A percentile compares a stretch with the other conserved stretches of the same genome.
phyloP scores from a whole-genome alignment of 345 rosid species.

The Diplotaxis tenuifolia region DNA sequence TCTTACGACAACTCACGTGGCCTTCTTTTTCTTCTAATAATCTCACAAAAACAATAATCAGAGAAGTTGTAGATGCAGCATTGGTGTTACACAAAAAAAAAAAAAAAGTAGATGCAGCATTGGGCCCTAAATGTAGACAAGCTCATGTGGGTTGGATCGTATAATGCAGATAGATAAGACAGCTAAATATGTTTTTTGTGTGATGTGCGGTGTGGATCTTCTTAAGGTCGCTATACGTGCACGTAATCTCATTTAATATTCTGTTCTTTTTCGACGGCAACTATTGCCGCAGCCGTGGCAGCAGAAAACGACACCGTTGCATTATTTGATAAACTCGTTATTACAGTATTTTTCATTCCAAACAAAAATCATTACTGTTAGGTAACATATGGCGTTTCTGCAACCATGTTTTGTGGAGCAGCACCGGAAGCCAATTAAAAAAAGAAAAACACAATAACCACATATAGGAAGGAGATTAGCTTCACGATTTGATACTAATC shows the following conservation, averaged over 20 bases:
- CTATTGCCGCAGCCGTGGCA: constrained; percentile 18
- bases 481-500: neutral
- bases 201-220: constrained; percentile 32
- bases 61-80: constrained; percentile 9
- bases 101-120: too few species aligned
- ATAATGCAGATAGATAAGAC: constrained; percentile 31
- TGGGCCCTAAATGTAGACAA: constrained; percentile 33
- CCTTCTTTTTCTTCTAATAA: neutral
- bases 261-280: constrained; percentile 26
- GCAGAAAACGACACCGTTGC: constrained; percentile 23
- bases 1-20: constrained; percentile 36
- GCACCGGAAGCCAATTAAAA: neutral
- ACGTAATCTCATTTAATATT: constrained; percentile 17
- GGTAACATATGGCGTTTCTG: constrained; percentile 8
- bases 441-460: neutral
- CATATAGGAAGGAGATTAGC: neutral
- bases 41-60: constrained; percentile 7
- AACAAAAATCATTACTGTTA: constrained; percentile 5
- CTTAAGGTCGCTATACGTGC: constrained; percentile 28
- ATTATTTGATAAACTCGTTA: neutral
- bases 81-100: too few species aligned
- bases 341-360: neutral
- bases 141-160: constrained; percentile 32
- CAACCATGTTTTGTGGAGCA: neutral
- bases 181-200: constrained; percentile 22